A percentile compares a stretch with the other conserved stretches of the same genome.
phyloP scores from a whole-genome alignment of 2,329 filamentous ascomycete genomes.

The Teratosphaeria nubilosa region DNA sequence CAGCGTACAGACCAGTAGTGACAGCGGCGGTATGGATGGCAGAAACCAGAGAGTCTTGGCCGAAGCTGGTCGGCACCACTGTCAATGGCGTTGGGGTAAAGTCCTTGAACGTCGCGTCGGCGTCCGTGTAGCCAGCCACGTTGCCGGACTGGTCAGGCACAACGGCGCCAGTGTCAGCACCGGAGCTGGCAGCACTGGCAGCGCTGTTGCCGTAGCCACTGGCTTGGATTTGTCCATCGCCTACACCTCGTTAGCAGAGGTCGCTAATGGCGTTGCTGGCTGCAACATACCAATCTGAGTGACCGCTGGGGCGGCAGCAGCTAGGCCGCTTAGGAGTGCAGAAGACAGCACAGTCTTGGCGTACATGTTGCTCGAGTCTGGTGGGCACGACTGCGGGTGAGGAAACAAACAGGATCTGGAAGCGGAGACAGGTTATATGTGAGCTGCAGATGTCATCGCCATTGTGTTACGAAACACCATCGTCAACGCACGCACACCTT shows the following conservation, averaged over 20 bases:
- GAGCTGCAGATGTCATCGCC: background rate
- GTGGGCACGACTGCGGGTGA: background rate
- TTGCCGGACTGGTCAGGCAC: conserved; percentile 18
- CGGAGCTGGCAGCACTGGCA: background rate
- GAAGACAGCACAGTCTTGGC: conserved; percentile 10
- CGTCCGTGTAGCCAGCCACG: conserved; percentile 35
- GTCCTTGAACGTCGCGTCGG: conserved; percentile 32
- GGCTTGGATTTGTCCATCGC: background rate
- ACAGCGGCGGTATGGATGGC: conserved; percentile 25
- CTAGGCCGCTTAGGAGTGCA: conserved; percentile 14
- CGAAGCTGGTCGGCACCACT: conserved; percentile 32
- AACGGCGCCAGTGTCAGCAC: background rate
- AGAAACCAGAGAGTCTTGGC: conserved; percentile 33
- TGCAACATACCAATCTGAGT: background rate
- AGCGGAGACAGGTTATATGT: background rate
- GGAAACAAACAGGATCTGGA: background rate
- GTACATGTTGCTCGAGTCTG: conserved; percentile 10
- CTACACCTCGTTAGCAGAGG: background rate
- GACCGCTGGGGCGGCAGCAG: conserved; percentile 28
- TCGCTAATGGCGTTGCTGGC: background rate
- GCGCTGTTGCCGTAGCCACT: background rate
- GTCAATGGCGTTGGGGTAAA: conserved; percentile 25
- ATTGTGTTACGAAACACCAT: background rate
- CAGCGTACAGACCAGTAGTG: conserved; percentile 25
- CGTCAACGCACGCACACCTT: background rate